Base-by-base conservation (phyloP, 345 rosid species). In the Populus ilicifolia region DNA sequence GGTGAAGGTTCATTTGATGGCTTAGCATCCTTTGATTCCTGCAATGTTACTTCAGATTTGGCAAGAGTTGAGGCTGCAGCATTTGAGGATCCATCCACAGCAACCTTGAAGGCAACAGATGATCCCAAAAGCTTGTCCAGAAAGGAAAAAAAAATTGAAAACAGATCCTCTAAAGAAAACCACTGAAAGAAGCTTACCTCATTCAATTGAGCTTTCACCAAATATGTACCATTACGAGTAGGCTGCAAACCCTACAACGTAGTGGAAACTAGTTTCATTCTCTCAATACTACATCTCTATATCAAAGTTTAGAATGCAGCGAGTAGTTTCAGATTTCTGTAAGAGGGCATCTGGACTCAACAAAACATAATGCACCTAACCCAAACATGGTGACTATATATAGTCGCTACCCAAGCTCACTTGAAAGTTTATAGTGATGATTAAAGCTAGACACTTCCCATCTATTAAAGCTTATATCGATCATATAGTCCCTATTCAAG, bases 141-240 rank as follows among this genome's bases (percentile, higher is more conserved):
- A 77, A 81, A 84, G 84, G 88, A 88, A 71, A 25, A 13, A 54
- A 64, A 75, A 67, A 75, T 73, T 8, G 86, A 81, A 83, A 80
- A 78, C 46, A 84, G 72, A 86, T 78, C 77, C 80, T 78, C 83
- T 33, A 80, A 78, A 46, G 71, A 77, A 88, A 84, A 85, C 78
- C 71, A 74, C 27, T 78, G 81, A 71, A 56, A 77, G 75, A 73
- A 73, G 33, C 83, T 86, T 83, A 91, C 94, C 91, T 93, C 90
- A 73, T 89, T 87, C 74, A 88, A 69, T 81, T 90, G 93, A 59
- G 89, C 88, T 83, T 84, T 93, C 80, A 89, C 89, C 63, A 87
- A 86, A 74, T 81, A 67, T 43, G 79, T 77, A 67, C 75, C 65
- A 72, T 83, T 86, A 48, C 71, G 84, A 85, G 80, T 79, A 78